Percentiles rank a stretch among this genome's conserved stretches.
Evolutionary conservation across 495 filamentous ascomycete species (phyloP).

Genomic region (Aspergillus panamensis): DNA sequence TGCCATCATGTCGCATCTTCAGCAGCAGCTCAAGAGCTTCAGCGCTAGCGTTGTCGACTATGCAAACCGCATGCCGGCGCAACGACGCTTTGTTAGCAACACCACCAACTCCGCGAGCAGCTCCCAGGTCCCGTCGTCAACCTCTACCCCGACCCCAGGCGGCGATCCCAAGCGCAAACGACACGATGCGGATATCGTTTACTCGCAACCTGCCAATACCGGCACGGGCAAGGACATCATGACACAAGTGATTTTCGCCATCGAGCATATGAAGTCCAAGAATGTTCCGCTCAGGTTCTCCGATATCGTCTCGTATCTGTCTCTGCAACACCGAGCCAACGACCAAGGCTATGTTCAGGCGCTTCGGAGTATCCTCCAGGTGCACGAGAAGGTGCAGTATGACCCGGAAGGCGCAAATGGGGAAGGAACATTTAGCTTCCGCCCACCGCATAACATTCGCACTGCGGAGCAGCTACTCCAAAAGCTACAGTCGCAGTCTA

Average conservation of each 20-base stretch:
- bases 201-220: conserved; percentile 74
- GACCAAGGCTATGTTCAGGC: conserved; percentile 45
- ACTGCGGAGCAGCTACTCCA: conserved; percentile 69
- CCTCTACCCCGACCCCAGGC: conserved; percentile 36
- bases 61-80: conserved; percentile 42
- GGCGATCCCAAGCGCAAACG: conserved; percentile 57
- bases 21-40: conserved; percentile 48
- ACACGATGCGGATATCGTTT: conserved; percentile 56
- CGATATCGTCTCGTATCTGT: conserved; percentile 75
- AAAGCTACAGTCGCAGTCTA: conserved; percentile 74
- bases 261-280: conserved; percentile 80
- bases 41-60: conserved; percentile 45
- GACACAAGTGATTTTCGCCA: conserved; percentile 78
- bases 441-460: conserved; percentile 74
- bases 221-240: conserved; percentile 75
- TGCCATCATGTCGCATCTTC: conserved; percentile 45
- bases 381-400: conserved; percentile 68
- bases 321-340: conserved; percentile 52
- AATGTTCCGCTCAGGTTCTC: conserved; percentile 63
- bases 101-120: conserved; percentile 33
- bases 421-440: conserved; percentile 69
- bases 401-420: conserved; percentile 57
- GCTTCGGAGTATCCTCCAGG: conserved; percentile 41
- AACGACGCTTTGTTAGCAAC: conserved; percentile 39
- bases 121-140: conserved; percentile 40